phyloP scores from a whole-genome alignment of 179 eudicot genomes.

The Patellifolia procumbens region DNA sequence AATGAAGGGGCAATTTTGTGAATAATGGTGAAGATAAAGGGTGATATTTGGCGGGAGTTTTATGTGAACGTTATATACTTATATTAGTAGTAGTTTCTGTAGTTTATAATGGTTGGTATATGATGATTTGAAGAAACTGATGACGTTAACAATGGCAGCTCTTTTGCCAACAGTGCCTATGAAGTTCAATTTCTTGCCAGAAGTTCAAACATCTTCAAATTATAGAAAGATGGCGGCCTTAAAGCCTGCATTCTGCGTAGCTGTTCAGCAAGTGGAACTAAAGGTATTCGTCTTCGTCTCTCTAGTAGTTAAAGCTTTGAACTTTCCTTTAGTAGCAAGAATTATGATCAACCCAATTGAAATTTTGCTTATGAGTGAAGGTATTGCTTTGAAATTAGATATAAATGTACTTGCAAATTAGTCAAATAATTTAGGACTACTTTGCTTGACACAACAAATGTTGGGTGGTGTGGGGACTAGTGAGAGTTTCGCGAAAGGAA shows the following conservation, averaged over 20 bases:
- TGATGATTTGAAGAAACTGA: not conserved
- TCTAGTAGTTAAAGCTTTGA: not conserved
- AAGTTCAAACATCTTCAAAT: conserved; percentile 25
- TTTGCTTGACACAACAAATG: no score
- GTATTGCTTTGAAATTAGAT: not conserved
- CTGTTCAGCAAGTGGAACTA: conserved; percentile 34
- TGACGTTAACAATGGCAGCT: conserved; percentile 35
- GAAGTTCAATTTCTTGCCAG: conserved; percentile 31
- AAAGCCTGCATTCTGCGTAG: conserved; percentile 41
- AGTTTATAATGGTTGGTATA: conserved; percentile 11
- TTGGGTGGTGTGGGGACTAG: no score
- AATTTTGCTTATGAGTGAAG: conserved; percentile 7
- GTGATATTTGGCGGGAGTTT: conserved; percentile 19
- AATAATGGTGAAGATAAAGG: conserved; percentile 20
- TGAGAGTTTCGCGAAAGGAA: no score
- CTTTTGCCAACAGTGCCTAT: conserved; percentile 30
- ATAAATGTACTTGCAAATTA: no score
- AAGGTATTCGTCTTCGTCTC: conserved; percentile 24
- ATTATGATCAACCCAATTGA: no score
- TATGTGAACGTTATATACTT: conserved; percentile 6
- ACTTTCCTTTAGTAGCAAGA: not conserved
- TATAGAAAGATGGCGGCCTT: conserved; percentile 26
- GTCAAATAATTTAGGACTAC: no score
- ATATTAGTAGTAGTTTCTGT: no score
- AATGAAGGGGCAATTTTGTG: conserved; percentile 36